Percentiles rank a stretch among this genome's conserved stretches.
Evolutionary conservation across 257 asterid genomes (phyloP).

Genomic region (Echium plantagineum): DNA sequence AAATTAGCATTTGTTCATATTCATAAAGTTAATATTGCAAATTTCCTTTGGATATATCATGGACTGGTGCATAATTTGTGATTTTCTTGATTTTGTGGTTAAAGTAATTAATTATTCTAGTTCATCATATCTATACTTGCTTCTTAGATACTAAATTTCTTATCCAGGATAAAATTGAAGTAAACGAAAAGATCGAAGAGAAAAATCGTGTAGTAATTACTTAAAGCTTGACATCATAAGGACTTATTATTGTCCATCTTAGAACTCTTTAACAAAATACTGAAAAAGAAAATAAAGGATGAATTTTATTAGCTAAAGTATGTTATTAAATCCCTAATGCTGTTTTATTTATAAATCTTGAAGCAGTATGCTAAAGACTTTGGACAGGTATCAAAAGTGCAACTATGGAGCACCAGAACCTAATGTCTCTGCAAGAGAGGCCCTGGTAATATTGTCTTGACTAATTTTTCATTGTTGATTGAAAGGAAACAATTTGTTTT

Average conservation of each 20-base stretch:
- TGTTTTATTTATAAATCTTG: conserved; percentile 15
- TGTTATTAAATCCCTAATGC: not conserved
- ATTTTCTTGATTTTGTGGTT: not conserved
- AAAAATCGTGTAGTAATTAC: no score
- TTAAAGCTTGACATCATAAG: not conserved
- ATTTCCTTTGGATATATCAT: not conserved
- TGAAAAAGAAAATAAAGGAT: not conserved
- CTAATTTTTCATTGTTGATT: no score
- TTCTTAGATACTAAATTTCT: not conserved
- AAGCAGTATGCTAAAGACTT: conserved; percentile 84
- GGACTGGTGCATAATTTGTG: not conserved
- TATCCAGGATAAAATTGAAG: no score
- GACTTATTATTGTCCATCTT: no score
- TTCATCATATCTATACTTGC: not conserved
- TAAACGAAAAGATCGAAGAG: not conserved
- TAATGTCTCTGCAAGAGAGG: conserved; percentile 77
- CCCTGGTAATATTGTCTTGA: conserved; percentile 48
- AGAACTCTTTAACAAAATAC: no score
- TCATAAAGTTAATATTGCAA: not conserved
- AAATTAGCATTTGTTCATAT: no score
- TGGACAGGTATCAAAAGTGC: conserved; percentile 97
- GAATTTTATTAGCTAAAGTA: not conserved
- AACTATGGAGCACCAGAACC: conserved; percentile 98
- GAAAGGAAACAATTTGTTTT: no score
- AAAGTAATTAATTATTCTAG: not conserved